A percentile compares a stretch with the other conserved stretches of the same genome.
Evolutionary conservation across 306 rosid genomes (phyloP).

Genomic region (Pyrus betulifolia): DNA sequence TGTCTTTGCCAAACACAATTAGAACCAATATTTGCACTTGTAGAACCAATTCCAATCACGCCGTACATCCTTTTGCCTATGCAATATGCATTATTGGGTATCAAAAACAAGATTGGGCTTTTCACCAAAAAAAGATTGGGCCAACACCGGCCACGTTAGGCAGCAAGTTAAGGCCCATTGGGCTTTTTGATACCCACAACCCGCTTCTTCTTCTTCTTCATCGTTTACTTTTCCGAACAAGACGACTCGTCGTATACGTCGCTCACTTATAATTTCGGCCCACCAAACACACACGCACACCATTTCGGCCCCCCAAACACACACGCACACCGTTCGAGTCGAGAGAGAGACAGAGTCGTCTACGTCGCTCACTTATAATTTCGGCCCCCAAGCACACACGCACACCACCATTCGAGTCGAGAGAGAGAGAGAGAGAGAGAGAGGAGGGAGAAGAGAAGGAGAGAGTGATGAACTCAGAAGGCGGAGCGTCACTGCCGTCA

Average conservation of each 20-base stretch:
- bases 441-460: neutral
- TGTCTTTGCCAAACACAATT: too few species aligned
- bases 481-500: conserved; percentile 50
- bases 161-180: neutral
- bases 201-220: neutral
- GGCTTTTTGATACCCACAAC: neutral
- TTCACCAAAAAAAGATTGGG: neutral
- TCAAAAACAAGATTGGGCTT: neutral
- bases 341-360: neutral
- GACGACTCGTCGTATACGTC: neutral
- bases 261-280: neutral
- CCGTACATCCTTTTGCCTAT: too few species aligned
- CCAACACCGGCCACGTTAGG: neutral
- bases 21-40: too few species aligned
- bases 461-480: conserved; percentile 11
- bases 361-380: neutral
- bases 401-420: too few species aligned
- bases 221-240: neutral
- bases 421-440: neutral
- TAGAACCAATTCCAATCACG: too few species aligned
- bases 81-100: neutral
- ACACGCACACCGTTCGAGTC: neutral
- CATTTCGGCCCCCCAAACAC: too few species aligned
- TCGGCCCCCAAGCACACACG: too few species aligned
- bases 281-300: too few species aligned